Base-by-base conservation (phyloP, 1,139 yeast genomes). In the Wickerhamomyces sp. region DNA sequence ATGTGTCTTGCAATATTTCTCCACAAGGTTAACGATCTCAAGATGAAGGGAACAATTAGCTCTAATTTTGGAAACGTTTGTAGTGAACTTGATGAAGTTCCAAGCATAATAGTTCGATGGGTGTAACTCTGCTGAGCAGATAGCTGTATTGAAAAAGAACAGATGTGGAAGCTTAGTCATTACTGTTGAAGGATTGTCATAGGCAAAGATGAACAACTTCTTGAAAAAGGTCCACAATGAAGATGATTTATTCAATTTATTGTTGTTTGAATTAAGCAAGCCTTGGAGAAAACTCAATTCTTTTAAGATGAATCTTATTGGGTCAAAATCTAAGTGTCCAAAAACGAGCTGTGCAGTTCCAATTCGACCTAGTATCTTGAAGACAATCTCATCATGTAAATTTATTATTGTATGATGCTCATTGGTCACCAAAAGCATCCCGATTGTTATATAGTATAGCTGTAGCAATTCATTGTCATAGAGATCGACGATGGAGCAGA, bases 71-170 rank as follows among this genome's bases (percentile, higher is more conserved):
- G 48, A 44, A n/a, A 48, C 37, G 27, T 61, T 64, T 34, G 60
- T 52, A 18, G 64, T 48, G 60, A 70, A 72, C 30, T 69, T 54
- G n/a, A 66, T 43, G 15, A 66, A 61, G 41, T 64, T 63, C 68
- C 74, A 67, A 1, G 76, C 68, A 46, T 75, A 73, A 48, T 73
- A 75, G 47, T 72, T 75, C 3, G 73, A 61, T 11, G 64, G 62
- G 53, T 75, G 79, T 5, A 56, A 42, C 13, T 49, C 47, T 0
- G 64, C 69, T 2, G 71, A 59, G 6, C 40, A 42, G 2, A 59
- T 15, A 15, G 62, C 55, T 0, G 60, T 54, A 1, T 44, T 27
- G 8, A 54, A 26, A 39, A 54, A 57, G 42, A 53, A 50, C 1
- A 10, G 7, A 0, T 26, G 8, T 0, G 53, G 45, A 0, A 49